Conservation (phyloP, 352 stramenopile species). For the Pythium rhizo-oryzae region DNA sequence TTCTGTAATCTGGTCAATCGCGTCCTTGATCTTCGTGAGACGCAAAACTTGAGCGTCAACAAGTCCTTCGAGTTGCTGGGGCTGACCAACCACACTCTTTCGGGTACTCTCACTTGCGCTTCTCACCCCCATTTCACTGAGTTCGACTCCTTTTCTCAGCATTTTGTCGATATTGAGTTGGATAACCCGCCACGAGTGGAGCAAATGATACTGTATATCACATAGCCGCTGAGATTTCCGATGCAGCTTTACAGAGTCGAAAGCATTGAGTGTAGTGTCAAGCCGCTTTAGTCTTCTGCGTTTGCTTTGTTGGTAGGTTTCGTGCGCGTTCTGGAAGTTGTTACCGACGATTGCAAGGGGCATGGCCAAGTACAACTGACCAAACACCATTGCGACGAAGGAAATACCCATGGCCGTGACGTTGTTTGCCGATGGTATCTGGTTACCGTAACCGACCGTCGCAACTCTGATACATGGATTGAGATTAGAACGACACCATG, state of each 20-base stretch:
- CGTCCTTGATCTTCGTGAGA: slow-evolving; percentile 52
- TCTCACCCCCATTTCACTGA: neutral
- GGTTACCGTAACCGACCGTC: slow-evolving; percentile 75
- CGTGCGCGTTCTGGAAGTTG: slow-evolving; percentile 69
- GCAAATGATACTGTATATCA: slow-evolving; percentile 63
- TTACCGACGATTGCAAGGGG: slow-evolving; percentile 80
- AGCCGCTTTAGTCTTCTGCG: slow-evolving; percentile 52
- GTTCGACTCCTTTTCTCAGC: slow-evolving; percentile 15
- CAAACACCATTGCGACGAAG: slow-evolving; percentile 72
- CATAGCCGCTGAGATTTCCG: slow-evolving; percentile 52
- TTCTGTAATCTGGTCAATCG: slow-evolving; percentile 38
- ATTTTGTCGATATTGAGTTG: slow-evolving; percentile 49
- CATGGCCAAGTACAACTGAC: slow-evolving; percentile 82
- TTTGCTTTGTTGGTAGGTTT: slow-evolving; percentile 59
- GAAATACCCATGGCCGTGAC: slow-evolving; percentile 48
- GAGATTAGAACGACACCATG: too few relatives aligned
- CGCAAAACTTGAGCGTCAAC: slow-evolving; percentile 39
- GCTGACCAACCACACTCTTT: neutral
- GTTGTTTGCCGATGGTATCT: slow-evolving; percentile 67
- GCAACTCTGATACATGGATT: slow-evolving; percentile 44
- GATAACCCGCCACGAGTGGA: slow-evolving; percentile 49
- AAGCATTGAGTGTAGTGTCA: slow-evolving; percentile 55
- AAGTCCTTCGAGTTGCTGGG: slow-evolving; percentile 27
- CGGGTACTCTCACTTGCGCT: neutral
- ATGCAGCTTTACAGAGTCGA: slow-evolving; percentile 54